Percentiles rank a stretch among this genome's conserved stretches.
Evolutionary conservation across 1,139 yeast species (phyloP).

Genomic region (Spencermartinsiella ligniputridi): DNA sequence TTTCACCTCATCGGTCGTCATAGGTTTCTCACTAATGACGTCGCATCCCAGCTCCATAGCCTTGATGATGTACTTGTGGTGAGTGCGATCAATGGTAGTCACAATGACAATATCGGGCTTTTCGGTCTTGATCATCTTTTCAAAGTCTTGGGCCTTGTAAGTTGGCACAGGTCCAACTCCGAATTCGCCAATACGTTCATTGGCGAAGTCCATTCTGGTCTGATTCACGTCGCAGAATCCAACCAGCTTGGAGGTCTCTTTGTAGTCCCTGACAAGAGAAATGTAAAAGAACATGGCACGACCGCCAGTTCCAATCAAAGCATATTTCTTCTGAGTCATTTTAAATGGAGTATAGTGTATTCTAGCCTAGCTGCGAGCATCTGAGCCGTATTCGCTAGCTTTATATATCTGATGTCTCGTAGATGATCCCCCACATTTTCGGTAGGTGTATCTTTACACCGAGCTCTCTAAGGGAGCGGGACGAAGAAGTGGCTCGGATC

Average conservation of each 20-base stretch:
- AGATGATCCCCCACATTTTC: no score
- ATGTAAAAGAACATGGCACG: slow-evolving; percentile 17
- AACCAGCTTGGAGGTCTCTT: slow-evolving; percentile 14
- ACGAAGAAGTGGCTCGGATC: no score
- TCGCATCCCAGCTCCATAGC: slow-evolving; percentile 17
- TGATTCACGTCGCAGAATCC: slow-evolving; percentile 18
- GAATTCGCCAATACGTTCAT: slow-evolving; percentile 10
- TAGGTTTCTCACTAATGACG: slow-evolving; percentile 18
- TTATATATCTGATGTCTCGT: no score
- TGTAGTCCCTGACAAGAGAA: slow-evolving; percentile 15
- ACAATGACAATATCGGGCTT: slow-evolving; percentile 17
- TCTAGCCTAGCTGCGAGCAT: no score
- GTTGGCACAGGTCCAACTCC: slow-evolving; percentile 15
- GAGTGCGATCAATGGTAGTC: slow-evolving; percentile 18
- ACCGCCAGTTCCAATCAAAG: slow-evolving; percentile 18
- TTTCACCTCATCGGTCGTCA: slow-evolving; percentile 17
- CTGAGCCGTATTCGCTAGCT: no score
- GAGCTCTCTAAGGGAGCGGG: no score
- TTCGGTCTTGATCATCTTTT: slow-evolving; percentile 14
- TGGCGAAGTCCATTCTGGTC: slow-evolving; percentile 18
- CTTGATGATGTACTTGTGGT: slow-evolving; percentile 16
- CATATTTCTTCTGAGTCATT: slow-evolving; percentile 12
- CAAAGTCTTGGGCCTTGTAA: slow-evolving; percentile 14
- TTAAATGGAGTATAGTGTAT: no score
- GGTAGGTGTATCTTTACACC: no score